These are phyloP conservation scores for Ceriops zippeliana DNA, from an alignment of 345 rosid species.

Conservation along the genomic window DNA sequence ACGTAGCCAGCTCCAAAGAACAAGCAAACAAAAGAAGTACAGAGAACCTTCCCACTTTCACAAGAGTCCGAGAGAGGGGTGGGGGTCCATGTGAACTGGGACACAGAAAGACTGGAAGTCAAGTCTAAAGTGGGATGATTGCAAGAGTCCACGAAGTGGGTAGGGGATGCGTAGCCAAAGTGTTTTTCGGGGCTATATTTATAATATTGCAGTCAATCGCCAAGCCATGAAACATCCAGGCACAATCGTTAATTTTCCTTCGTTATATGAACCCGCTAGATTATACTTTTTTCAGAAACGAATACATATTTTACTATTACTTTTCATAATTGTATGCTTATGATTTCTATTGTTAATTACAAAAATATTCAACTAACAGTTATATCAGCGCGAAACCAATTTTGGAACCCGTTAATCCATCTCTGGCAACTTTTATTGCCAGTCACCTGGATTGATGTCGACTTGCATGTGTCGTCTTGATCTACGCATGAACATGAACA, in stretches of 20 bases:
- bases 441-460: conserved; percentile 20
- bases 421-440: conserved; percentile 19
- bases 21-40: conserved; percentile 9
- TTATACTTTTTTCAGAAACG: too few relatives aligned
- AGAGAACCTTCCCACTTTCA: conserved; percentile 31
- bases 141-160: background rate
- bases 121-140: background rate
- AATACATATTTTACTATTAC: too few relatives aligned
- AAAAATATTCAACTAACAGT: too few relatives aligned
- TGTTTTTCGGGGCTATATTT: background rate
- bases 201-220: background rate
- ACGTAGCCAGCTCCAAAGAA: too few relatives aligned
- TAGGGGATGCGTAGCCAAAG: background rate
- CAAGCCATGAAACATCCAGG: background rate
- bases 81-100: conserved; percentile 24
- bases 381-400: too few relatives aligned
- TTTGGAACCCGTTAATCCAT: too few relatives aligned
- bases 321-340: too few relatives aligned
- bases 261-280: too few relatives aligned
- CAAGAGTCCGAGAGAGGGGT: conserved; percentile 28
- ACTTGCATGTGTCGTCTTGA: conserved; percentile 25
- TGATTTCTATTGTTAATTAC: too few relatives aligned
- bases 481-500: conserved; percentile 32
- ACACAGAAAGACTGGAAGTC: background rate
- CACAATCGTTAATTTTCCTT: too few relatives aligned